Conservation (phyloP, 208 protist species). For the Trypanosoma caninum region DNA sequence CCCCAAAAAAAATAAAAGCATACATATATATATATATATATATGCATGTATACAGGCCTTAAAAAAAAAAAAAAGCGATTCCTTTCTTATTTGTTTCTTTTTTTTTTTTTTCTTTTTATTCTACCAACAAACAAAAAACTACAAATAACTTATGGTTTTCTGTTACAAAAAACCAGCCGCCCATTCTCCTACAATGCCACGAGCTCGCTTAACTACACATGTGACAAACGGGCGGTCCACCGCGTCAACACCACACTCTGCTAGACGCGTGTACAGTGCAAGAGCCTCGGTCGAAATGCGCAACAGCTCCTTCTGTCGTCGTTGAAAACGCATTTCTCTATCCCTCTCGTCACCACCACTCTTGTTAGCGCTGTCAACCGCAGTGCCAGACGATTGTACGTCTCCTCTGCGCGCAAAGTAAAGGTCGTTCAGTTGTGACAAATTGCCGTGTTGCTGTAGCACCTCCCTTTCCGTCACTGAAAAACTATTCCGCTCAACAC, state of each 20-base stretch:
- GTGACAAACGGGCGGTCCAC: conserved; percentile 30
- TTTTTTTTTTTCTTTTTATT: neutral
- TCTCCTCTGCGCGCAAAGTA: conserved; percentile 1
- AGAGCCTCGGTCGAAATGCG: conserved; percentile 20
- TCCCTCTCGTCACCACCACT: neutral
- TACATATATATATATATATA: neutral
- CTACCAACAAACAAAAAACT: conserved; percentile 9
- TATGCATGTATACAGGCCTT: neutral
- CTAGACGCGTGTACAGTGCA: conserved; percentile 33
- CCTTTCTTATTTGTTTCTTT: neutral
- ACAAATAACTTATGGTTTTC: neutral
- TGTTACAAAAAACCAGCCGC: conserved; percentile 8
- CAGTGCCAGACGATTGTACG: neutral
- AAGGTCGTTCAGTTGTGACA: conserved; percentile 35
- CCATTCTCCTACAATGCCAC: conserved; percentile 4
- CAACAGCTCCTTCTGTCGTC: conserved; percentile 13
- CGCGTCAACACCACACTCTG: conserved; percentile 34
- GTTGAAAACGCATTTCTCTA: neutral
- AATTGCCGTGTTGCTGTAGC: conserved; percentile 18
- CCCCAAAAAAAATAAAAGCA: neutral
- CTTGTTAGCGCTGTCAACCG: neutral
- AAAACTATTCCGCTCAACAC: neutral
- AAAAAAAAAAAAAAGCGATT: neutral
- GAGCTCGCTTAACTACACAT: conserved; percentile 24
- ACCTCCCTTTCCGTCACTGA: conserved; percentile 15